Base-by-base conservation (phyloP, 2,329 filamentous ascomycete species). In the Xylariaceae sp. region DNA sequence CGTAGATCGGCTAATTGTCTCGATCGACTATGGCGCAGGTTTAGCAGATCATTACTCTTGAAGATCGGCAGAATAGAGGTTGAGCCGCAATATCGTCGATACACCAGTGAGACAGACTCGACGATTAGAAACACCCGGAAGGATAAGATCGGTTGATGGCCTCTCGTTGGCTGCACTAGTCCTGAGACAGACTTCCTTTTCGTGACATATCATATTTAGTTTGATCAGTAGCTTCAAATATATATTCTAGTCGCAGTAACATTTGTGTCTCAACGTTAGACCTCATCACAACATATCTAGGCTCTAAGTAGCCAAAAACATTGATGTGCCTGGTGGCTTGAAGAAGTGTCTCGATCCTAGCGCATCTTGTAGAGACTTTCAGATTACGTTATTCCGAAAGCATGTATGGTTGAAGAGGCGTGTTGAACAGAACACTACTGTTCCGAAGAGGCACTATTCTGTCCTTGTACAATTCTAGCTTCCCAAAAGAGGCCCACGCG, bases 161-260 rank as follows among this genome's bases (percentile, higher is more conserved):
- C 38, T 34, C 41, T 18, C 31, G 38, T 40, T 33, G 44, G 12
- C 44, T 44, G 31, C 28, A 31, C 47, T 46, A 48, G 47, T 28
- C 40, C 41, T 48, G 49, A 50, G 18, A 54, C 51, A 51, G 31
- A 45, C 22, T 50, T 28, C 42, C n/a, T 47, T 47, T 34, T 28
- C 47, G 34, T 33, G 2, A 50, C 42, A 46, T 47, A 47, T 45
- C 40, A 50, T 34, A 44, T 31, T 45, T 18, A 38, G 40, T 40
- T 43, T 34, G 33, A n/a, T 39, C 11, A 16, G n/a, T 43, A n/a
- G 42, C 18, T n/a, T 17, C 18, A 34, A 18, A 41, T 9, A n/a
- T 45, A n/a, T n/a, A n/a, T 39, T 39, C 36, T 47, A 5, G 36
- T 42, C 39, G 19, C 48, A 12, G 34, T 31, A 18, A 31, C 38